Conservation (phyloP, 1,284 basidiomycete genomes). For the Trametes versicolor region DNA sequence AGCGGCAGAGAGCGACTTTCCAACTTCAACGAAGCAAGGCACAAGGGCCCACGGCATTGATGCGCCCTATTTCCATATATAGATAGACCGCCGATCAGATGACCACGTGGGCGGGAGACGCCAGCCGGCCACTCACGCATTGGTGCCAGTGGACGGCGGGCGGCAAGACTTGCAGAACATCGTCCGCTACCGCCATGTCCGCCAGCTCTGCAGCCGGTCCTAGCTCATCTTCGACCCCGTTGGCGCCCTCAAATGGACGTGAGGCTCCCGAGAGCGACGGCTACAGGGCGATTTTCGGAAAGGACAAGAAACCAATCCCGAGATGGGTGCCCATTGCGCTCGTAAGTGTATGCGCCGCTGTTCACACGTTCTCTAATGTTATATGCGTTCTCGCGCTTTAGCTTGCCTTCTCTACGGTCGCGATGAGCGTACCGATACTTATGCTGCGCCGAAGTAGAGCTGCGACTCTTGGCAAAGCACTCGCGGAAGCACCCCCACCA, state of each 20-base stretch:
- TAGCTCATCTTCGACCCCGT: slow-evolving; percentile 1
- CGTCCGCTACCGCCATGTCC: neutral
- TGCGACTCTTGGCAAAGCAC: slow-evolving; percentile 28
- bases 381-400: slow-evolving; percentile 22
- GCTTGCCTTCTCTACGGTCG: slow-evolving; percentile 50
- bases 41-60: too few relatives aligned
- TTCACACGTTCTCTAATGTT: neutral
- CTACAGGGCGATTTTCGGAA: slow-evolving; percentile 29
- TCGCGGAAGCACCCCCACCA: slow-evolving; percentile 42
- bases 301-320: slow-evolving; percentile 35
- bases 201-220: neutral
- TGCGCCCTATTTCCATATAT: too few relatives aligned
- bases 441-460: slow-evolving; percentile 47
- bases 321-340: slow-evolving; percentile 42
- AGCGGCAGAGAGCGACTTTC: too few relatives aligned
- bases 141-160: too few relatives aligned
- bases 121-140: neutral
- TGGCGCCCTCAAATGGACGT: neutral
- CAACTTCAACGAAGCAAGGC: too few relatives aligned
- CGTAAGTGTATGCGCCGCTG: slow-evolving; percentile 27
- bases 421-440: slow-evolving; percentile 47
- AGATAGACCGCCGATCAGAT: too few relatives aligned
- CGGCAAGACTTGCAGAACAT: neutral
- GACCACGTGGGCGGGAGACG: too few relatives aligned
- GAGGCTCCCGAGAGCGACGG: slow-evolving; percentile 8